These are phyloP conservation scores for Cryphonectria radicalis DNA, from an alignment of 2,329 filamentous ascomycete genomes.

Conservation along the genomic window DNA sequence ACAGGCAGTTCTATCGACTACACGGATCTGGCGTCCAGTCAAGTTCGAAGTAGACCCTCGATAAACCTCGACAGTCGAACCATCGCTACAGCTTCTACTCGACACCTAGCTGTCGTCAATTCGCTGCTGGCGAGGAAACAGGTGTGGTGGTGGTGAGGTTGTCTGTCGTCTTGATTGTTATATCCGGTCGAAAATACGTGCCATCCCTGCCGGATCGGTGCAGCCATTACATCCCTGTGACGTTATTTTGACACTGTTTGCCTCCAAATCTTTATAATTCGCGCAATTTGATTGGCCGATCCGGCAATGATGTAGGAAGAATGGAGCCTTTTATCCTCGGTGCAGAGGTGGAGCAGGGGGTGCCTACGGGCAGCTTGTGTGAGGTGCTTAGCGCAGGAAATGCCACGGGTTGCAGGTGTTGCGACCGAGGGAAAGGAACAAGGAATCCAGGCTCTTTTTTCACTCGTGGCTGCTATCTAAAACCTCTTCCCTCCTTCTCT, in stretches of 20 bases:
- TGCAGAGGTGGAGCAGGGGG: conserved; percentile 19
- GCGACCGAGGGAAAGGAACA: conserved; percentile 25
- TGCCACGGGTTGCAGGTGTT: conserved; percentile 16
- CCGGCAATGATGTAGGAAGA: conserved; percentile 21
- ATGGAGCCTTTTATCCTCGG: conserved; percentile 9
- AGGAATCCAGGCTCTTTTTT: conserved; percentile 25
- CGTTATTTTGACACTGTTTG: conserved; percentile 26
- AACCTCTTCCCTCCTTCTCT: conserved; percentile 27
- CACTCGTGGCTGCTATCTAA: conserved; percentile 26
- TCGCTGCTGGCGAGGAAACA: neutral
- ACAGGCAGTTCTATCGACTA: neutral
- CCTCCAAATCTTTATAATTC: conserved; percentile 28
- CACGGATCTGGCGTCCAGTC: neutral
- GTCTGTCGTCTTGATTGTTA: conserved; percentile 7
- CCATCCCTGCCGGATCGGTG: conserved; percentile 15
- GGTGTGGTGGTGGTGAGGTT: neutral
- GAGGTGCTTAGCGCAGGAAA: conserved; percentile 22
- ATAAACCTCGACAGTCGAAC: neutral
- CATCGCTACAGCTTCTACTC: neutral
- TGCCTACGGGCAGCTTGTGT: conserved; percentile 13
- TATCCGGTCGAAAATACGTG: conserved; percentile 30
- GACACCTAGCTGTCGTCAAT: neutral
- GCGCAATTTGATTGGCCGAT: conserved; percentile 20
- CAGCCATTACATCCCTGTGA: conserved; percentile 19
- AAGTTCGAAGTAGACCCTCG: neutral